A percentile compares a stretch with the other conserved stretches of the same genome.
phyloP scores from a whole-genome alignment of 2,329 filamentous ascomycete genomes.

The Ophiostoma sp. region DNA sequence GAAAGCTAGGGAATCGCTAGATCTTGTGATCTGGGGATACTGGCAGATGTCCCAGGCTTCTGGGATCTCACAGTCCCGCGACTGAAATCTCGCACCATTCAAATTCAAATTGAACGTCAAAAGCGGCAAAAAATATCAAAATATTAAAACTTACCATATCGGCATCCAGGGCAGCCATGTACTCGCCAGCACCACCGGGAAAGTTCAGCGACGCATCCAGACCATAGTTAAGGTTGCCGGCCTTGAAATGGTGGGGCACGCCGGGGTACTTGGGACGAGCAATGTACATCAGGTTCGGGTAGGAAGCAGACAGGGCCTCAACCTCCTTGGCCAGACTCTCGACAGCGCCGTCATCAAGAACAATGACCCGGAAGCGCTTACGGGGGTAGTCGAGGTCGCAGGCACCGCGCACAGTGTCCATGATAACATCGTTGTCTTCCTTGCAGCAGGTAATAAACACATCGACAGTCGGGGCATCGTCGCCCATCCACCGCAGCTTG shows the following conservation, averaged over 20 bases:
- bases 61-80: background rate
- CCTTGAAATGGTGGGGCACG: conserved; percentile 60
- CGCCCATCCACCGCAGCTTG: conserved; percentile 52
- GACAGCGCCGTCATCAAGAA: conserved; percentile 57
- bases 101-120: background rate
- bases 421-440: conserved; percentile 56
- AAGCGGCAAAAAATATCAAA: background rate
- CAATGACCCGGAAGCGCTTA: conserved; percentile 53
- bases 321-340: conserved; percentile 39
- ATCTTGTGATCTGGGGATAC: background rate
- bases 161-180: conserved; percentile 50
- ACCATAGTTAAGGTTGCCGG: conserved; percentile 64
- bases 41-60: background rate
- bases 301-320: conserved; percentile 43
- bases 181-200: conserved; percentile 56
- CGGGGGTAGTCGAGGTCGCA: conserved; percentile 56
- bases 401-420: conserved; percentile 58
- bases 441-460: conserved; percentile 59
- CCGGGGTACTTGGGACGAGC: conserved; percentile 51
- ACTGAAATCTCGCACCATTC: background rate
- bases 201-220: conserved; percentile 52
- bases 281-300: conserved; percentile 55
- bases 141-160: conserved; percentile 53
- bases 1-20: background rate
- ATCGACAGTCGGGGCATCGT: conserved; percentile 56